Evolutionary conservation across 2,329 filamentous ascomycete species (phyloP), one percentile per base, ranked within the genome.

Genomic region (Claviceps spartinae): DNA sequence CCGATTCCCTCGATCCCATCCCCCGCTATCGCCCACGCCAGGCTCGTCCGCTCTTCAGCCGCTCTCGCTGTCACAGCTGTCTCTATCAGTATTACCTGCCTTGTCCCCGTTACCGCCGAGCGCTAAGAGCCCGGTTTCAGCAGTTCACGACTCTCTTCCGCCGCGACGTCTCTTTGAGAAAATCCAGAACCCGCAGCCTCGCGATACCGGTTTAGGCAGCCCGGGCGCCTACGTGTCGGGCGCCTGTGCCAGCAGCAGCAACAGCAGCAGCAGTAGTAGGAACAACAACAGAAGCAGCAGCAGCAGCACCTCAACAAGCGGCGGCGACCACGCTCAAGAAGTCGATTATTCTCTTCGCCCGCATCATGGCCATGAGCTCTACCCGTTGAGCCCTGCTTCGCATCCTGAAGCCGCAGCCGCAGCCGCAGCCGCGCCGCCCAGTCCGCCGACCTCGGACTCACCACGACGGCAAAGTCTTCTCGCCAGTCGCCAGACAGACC

Each of bases 401-500:
- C 54, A 52, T 47, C 24, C 54, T 52, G 40, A 54, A 49, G 60
- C 65, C 48, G 59, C 63, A 47, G 66, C 54, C 54, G 24, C 24
- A 8, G 26, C 26, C 26, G 24, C 24, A 3, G 22, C 22, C 22
- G 26, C 26, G 8, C 26, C 7, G 2, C 8, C 26, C 26, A 30
- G 26, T 9, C 7, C 53, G 26, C 57, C 59, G 16, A 61, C 57
- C 47, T 49, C 49, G 56, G 45, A 54, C 41, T 44, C 50, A 41
- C n/a, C 43, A 49, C 54, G 62, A 34, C 63, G 63, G 49, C 64
- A 67, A 54, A 67, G 65, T 56, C 61, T 66, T 46, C 56, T 67
- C 18, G 64, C 67, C 66, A 73, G 61, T 62, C 67, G 63, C 55
- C 63, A 65, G 62, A 67, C 60, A 54, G 62, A 55, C 49, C 51